Percentiles rank a stretch among this genome's conserved stretches.
Conservation (phyloP, 352 stramenopile genomes). For the Globisporangium takayamanum region DNA sequence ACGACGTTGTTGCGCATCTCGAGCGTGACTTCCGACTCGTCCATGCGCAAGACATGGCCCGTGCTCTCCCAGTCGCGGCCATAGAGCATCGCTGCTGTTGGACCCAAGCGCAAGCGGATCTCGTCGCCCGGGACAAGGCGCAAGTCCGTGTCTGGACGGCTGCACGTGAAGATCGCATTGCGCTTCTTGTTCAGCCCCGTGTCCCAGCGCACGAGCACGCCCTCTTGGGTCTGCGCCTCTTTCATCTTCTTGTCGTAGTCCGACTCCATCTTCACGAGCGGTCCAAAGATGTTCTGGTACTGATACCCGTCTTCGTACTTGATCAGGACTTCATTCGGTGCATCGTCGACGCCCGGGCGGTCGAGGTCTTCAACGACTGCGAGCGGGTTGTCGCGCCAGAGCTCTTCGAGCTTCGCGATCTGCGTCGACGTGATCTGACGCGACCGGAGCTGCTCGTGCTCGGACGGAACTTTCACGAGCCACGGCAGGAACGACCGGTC, state of each 20-base stretch:
- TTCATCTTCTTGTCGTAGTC: constrained; percentile 99
- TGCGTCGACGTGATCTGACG: constrained; percentile 91
- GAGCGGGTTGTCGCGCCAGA: constrained; percentile 97
- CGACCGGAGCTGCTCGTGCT: constrained; percentile 90
- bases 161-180: constrained; percentile 94
- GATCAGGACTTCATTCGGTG: constrained; percentile 77
- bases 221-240: constrained; percentile 94
- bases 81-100: constrained; percentile 73
- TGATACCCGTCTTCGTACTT: constrained; percentile 99
- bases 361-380: constrained; percentile 96
- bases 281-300: constrained; percentile 99
- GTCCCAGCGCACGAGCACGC: constrained; percentile 91
- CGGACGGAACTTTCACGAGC: constrained; percentile 93
- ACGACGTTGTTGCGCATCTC: constrained; percentile 83
- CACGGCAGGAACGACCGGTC: constrained; percentile 96
- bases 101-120: constrained; percentile 90
- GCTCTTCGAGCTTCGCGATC: constrained; percentile 85
- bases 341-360: constrained; percentile 88
- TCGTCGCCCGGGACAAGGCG: constrained; percentile 96
- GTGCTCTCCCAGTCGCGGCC: constrained; percentile 91
- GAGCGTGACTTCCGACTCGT: constrained; percentile 80
- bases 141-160: constrained; percentile 83
- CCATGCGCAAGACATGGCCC: constrained; percentile 89
- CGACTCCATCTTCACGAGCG: constrained; percentile 99
- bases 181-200: constrained; percentile 95